Conservation (phyloP, 495 filamentous ascomycete species). For the Penicillium dipodomyicola region DNA sequence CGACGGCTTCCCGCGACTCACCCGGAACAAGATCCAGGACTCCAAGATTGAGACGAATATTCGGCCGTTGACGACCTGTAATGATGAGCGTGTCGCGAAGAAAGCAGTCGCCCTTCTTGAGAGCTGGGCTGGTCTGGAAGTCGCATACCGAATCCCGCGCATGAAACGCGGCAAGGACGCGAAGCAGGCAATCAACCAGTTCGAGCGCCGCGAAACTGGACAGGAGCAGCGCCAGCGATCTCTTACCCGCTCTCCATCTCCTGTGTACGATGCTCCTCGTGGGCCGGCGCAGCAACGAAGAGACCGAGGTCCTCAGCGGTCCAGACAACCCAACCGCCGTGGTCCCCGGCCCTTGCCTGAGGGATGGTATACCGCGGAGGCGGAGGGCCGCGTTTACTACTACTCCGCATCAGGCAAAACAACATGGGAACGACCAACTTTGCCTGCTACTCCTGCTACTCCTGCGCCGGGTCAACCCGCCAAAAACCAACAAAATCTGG, state of each 20-base stretch:
- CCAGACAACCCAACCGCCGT: slow-evolving; percentile 45
- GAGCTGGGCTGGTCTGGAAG: slow-evolving; percentile 83
- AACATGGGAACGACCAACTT: slow-evolving; percentile 75
- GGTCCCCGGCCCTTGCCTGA: slow-evolving; percentile 61
- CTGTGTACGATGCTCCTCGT: slow-evolving; percentile 51
- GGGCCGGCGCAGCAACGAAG: slow-evolving; percentile 56
- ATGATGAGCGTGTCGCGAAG: slow-evolving; percentile 70
- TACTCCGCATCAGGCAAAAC: slow-evolving; percentile 71
- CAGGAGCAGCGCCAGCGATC: slow-evolving; percentile 60
- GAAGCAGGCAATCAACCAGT: slow-evolving; percentile 52
- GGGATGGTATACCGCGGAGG: slow-evolving; percentile 77
- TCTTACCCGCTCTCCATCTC: slow-evolving; percentile 50
- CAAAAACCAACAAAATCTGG: slow-evolving; percentile 54
- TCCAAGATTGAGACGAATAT: slow-evolving; percentile 92
- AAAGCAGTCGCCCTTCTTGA: slow-evolving; percentile 71
- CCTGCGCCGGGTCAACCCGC: slow-evolving; percentile 47
- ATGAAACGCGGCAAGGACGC: slow-evolving; percentile 63
- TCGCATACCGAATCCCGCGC: slow-evolving; percentile 93
- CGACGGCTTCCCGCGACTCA: slow-evolving; percentile 82
- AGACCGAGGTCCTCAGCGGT: slow-evolving; percentile 55
- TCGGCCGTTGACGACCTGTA: slow-evolving; percentile 61
- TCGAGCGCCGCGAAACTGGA: slow-evolving; percentile 65
- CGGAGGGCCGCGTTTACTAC: slow-evolving; percentile 68
- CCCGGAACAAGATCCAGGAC: slow-evolving; percentile 94
- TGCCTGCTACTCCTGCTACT: slow-evolving; percentile 58